phyloP scores from a whole-genome alignment of 129 eudicot species.

The Centrapalus pauciflorus region DNA sequence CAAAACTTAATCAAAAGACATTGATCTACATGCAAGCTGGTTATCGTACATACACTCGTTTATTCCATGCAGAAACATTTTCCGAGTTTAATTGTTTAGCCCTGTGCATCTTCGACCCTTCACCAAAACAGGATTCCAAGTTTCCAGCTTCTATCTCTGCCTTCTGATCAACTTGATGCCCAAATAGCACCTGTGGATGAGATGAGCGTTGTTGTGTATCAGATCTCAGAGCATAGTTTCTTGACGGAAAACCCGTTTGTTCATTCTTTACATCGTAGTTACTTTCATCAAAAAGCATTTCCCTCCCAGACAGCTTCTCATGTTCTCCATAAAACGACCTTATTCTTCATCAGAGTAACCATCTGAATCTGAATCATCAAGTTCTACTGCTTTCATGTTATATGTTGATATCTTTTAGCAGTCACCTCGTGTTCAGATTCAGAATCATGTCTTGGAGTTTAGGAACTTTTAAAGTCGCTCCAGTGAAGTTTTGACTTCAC shows the following conservation, averaged over 20 bases:
- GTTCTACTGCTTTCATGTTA: slow-evolving; percentile 15
- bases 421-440: slow-evolving; percentile 33
- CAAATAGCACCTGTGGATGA: slow-evolving; percentile 21
- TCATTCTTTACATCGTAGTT: slow-evolving; percentile 20
- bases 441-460: slow-evolving; percentile 21
- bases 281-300: slow-evolving; percentile 37
- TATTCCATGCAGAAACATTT: slow-evolving; percentile 42
- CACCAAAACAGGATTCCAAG: slow-evolving; percentile 4
- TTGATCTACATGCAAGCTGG: slow-evolving; percentile 1
- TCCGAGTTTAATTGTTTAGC: slow-evolving; percentile 12
- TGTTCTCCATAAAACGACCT: slow-evolving; percentile 6
- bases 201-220: slow-evolving; percentile 12
- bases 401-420: background rate
- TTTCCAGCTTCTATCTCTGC: background rate
- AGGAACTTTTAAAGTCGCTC: slow-evolving; percentile 18
- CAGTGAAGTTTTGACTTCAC: slow-evolving; percentile 14
- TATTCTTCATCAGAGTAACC: slow-evolving; percentile 18
- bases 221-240: background rate
- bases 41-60: slow-evolving; percentile 19
- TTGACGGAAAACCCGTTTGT: background rate
- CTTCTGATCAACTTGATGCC: slow-evolving; percentile 20
- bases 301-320: slow-evolving; percentile 8
- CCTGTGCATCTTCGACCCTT: slow-evolving; percentile 8
- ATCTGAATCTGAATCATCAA: slow-evolving; percentile 31
- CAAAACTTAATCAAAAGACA: no score